Evolutionary conservation across 83 land plant species (phyloP).

Genomic region (Picea mariana): DNA sequence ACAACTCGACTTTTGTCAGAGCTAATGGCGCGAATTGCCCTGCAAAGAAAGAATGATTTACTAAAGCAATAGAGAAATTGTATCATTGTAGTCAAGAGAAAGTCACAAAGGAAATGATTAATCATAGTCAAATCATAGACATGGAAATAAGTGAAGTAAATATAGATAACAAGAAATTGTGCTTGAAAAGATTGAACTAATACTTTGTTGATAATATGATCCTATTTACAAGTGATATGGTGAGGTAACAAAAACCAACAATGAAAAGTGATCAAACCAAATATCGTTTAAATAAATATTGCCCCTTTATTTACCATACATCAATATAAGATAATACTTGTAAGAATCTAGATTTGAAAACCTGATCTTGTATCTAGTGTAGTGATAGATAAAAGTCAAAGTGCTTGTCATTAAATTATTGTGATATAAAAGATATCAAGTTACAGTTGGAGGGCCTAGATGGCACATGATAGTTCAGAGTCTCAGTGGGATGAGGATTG

Average conservation of each 20-base stretch:
- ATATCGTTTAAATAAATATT: not conserved
- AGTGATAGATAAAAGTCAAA: not conserved
- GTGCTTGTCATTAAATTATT: not conserved
- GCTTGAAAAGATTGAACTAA: not conserved
- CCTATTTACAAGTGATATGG: not conserved
- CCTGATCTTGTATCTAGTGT: not conserved
- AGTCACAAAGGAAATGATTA: not conserved
- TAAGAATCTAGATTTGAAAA: not conserved
- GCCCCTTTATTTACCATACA: too few relatives aligned
- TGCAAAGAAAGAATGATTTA: constrained; percentile 24
- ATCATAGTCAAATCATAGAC: not conserved
- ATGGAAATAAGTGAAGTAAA: not conserved
- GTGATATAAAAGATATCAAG: not conserved
- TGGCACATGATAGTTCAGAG: too few relatives aligned
- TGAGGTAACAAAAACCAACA: not conserved
- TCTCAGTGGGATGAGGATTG: too few relatives aligned
- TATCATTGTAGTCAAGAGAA: not conserved
- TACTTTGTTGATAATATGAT: not conserved
- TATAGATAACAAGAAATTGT: not conserved
- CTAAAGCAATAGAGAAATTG: not conserved
- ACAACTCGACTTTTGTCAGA: constrained; percentile 83
- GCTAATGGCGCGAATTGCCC: constrained; percentile 83
- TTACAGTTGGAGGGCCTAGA: not conserved
- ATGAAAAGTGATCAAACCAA: not conserved
- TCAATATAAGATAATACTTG: too few relatives aligned